Conservation (phyloP, 2,329 filamentous ascomycete genomes). For the Pyricularia sp. region DNA sequence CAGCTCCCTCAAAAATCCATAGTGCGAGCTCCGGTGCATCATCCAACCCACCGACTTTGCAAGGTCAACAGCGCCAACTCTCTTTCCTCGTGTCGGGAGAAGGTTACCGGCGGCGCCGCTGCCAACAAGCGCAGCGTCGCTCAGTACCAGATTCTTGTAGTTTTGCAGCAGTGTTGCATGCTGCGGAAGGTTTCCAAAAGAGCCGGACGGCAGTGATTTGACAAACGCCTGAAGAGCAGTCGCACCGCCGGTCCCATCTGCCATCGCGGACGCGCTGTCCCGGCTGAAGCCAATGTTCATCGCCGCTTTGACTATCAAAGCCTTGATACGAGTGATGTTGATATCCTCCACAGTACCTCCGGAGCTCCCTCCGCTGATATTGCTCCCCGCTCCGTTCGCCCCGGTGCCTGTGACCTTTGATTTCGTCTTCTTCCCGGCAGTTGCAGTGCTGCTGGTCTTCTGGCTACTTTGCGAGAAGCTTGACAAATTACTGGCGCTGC, state of each 20-base stretch:
- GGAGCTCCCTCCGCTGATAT: background rate
- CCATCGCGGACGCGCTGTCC: slow-evolving; percentile 26
- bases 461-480: slow-evolving; percentile 61
- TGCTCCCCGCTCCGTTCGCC: background rate
- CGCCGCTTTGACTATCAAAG: slow-evolving; percentile 71
- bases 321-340: slow-evolving; percentile 65
- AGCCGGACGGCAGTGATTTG: slow-evolving; percentile 58
- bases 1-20: slow-evolving; percentile 68
- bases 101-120: background rate
- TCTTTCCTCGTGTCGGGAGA: slow-evolving; percentile 43
- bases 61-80: slow-evolving; percentile 59
- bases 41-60: slow-evolving; percentile 69
- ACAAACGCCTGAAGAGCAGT: slow-evolving; percentile 60
- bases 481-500: slow-evolving; percentile 64
- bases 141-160: slow-evolving; percentile 68
- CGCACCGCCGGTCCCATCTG: slow-evolving; percentile 28
- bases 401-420: background rate
- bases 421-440: slow-evolving; percentile 38
- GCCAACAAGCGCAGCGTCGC: slow-evolving; percentile 38
- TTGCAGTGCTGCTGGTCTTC: slow-evolving; percentile 57
- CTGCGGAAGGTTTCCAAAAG: slow-evolving; percentile 61
- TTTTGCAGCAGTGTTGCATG: slow-evolving; percentile 60
- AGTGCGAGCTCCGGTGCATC: slow-evolving; percentile 54
- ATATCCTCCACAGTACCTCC: slow-evolving; percentile 49
- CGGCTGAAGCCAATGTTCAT: slow-evolving; percentile 72